phyloP scores from a whole-genome alignment of 805 yeast species.

The Wickerhamomyces chaumierensis region DNA sequence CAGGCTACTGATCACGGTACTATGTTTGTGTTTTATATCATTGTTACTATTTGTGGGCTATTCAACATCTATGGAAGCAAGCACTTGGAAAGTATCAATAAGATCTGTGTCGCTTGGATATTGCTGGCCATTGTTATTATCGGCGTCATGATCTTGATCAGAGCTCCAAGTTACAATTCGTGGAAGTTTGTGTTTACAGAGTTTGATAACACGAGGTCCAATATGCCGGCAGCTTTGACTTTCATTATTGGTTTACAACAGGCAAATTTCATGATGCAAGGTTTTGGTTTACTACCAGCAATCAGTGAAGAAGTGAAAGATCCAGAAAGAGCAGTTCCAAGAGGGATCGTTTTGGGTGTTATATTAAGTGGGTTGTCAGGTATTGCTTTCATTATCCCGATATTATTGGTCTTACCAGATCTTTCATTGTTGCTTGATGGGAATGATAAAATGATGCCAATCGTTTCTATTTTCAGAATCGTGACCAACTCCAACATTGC shows the following conservation, averaged over 20 bases:
- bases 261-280: slow-evolving; percentile 69
- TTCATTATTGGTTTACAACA: slow-evolving; percentile 72
- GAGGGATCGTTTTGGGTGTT: slow-evolving; percentile 59
- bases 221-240: slow-evolving; percentile 64
- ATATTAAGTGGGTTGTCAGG: slow-evolving; percentile 59
- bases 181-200: slow-evolving; percentile 47
- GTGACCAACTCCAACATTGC: slow-evolving; percentile 60
- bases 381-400: slow-evolving; percentile 58
- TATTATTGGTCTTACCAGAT: slow-evolving; percentile 64
- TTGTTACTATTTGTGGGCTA: slow-evolving; percentile 49
- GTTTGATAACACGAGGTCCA: slow-evolving; percentile 64
- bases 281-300: slow-evolving; percentile 73
- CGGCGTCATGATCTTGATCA: slow-evolving; percentile 46
- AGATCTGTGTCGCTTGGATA: slow-evolving; percentile 66
- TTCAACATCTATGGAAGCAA: slow-evolving; percentile 52
- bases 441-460: slow-evolving; percentile 66
- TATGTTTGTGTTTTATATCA: slow-evolving; percentile 40
- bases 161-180: slow-evolving; percentile 50
- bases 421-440: slow-evolving; percentile 40
- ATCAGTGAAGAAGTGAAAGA: slow-evolving; percentile 72
- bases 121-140: slow-evolving; percentile 58
- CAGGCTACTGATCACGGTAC: slow-evolving; percentile 46
- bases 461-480: slow-evolving; percentile 61
- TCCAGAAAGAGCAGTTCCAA: slow-evolving; percentile 68
- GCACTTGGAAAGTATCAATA: slow-evolving; percentile 52